Evolutionary conservation across 2,329 filamentous ascomycete genomes (phyloP), one percentile per base, ranked within the genome.

Genomic region (Nannizziopsis barbatae): DNA sequence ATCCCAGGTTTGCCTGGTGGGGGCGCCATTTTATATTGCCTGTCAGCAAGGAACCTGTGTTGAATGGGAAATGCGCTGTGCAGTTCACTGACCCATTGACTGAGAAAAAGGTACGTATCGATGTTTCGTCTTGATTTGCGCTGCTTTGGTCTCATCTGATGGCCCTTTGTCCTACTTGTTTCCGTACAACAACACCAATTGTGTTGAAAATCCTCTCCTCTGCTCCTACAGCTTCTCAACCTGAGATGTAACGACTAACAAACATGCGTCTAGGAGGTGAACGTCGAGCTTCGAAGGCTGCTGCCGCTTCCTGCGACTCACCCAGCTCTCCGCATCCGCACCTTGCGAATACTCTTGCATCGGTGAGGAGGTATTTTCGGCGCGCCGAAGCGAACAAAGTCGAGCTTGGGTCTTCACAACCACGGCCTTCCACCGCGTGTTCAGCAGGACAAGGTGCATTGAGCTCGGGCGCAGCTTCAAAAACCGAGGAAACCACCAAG

Each of bases 351-450:
- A 50, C 52, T 6, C 50, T 56, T 39, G 30, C 53, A 6, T 52
- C 52, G 17, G 50, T 54, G 39, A 56, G 41, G n/a, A 49, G 50
- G 41, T 54, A 54, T 48, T 48, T 56, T 39, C 50, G 48, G n/a
- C 54, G 31, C 40, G 32, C 37, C 41, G 48, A 41, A 15, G 31
- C 15, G 22, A 27, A 27, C 18, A 50, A 27, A n/a, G 27, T n/a
- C 27, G 45, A 50, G n/a, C 3, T 18, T 15, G 42, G 31, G 17
- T 11, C 42, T 8, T 14, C 15, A 17, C 6, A 17, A 17, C 48
- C 17, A 52, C 44, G 17, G 35, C 44, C 52, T 5, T 42, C 50
- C 5, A 42, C 47, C 17, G 47, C 49, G 12, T 36, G 36, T 12
- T 42, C 45, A 40, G 36, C 41, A 35, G 27, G 41, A 20, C 44